These are phyloP conservation scores for Ophiostoma quercus DNA, from an alignment of 2,329 filamentous ascomycete species.

Conservation along the genomic window DNA sequence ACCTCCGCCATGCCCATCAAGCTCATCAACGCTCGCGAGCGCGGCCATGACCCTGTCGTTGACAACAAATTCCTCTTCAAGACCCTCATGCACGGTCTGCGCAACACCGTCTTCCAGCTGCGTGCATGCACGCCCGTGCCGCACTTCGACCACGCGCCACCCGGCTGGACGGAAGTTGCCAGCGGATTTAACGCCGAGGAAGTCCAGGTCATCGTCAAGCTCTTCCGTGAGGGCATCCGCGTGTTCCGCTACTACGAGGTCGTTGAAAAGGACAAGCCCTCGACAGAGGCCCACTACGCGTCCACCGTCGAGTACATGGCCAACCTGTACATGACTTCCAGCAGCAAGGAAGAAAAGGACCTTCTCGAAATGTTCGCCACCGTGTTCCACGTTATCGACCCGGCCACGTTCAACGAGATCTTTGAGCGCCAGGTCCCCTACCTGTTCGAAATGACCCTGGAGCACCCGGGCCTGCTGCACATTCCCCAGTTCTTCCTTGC, in stretches of 20 bases:
- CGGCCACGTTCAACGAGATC: slow-evolving; percentile 96
- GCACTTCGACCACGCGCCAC: slow-evolving; percentile 74
- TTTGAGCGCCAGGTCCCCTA: slow-evolving; percentile 96
- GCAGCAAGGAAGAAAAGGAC: slow-evolving; percentile 94
- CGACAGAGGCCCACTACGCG: slow-evolving; percentile 65
- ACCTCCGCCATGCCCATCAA: slow-evolving; percentile 85
- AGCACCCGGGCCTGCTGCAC: slow-evolving; percentile 88
- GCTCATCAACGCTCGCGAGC: slow-evolving; percentile 82
- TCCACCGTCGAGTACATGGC: slow-evolving; percentile 89
- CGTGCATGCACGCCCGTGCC: slow-evolving; percentile 77
- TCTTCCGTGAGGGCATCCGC: slow-evolving; percentile 92
- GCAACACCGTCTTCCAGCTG: slow-evolving; percentile 93
- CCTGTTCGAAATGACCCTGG: slow-evolving; percentile 96
- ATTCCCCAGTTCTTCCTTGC: slow-evolving; percentile 97
- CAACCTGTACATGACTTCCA: slow-evolving; percentile 91
- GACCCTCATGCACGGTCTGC: slow-evolving; percentile 90
- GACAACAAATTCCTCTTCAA: slow-evolving; percentile 99
- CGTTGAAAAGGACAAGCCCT: slow-evolving; percentile 67
- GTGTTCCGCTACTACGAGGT: slow-evolving; percentile 92
- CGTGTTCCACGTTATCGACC: slow-evolving; percentile 97
- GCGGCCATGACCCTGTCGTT: slow-evolving; percentile 80
- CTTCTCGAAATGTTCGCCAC: slow-evolving; percentile 95
- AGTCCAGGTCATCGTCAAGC: slow-evolving; percentile 90
- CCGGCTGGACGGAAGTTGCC: slow-evolving; percentile 92
- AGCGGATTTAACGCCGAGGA: slow-evolving; percentile 97